Evolutionary conservation across 1,139 yeast species (phyloP), one percentile per base, ranked within the genome.

Genomic region (Hansenula lynferdii): DNA sequence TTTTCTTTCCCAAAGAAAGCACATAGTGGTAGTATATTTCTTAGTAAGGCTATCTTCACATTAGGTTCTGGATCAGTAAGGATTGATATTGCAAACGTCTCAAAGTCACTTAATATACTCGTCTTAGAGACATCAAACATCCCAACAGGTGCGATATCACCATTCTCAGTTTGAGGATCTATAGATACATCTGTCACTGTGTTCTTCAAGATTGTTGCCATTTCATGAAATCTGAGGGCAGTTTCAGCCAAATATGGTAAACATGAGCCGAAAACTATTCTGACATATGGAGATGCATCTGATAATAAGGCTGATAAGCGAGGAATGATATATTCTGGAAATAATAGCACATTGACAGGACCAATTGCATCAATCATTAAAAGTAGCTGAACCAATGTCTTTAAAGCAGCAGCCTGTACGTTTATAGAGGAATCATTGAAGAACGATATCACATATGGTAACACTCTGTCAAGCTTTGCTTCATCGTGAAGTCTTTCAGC

Each of bases 301-400:
- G 64, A 62, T 27, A 75, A 54, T 17, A 84, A 60, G 9, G 61
- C 58, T 21, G 73, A 64, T 5, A 92, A 56, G 42, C 84, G 74
- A 0, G 97, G 97, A 12, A 87, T 57, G 18, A 92, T 66, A 55
- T 87, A 92, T 51, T 90, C 96, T 0, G 89, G 77, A 53, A 87
- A 86, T 8, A 89, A 64, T 33, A 78, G 72, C 18, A 77, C 82
- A 55, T 92, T 90, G 26, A 87, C 72, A 0, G 94, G 86, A 0
- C 85, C 80, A 15, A 89, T 70, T 3, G 72, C 70, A n/a, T 77
- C 75, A 36, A 90, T 83, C 40, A 84, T 69, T 20, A 69, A 61
- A 15, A 89, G 58, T 8, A 92, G 61, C 26, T 85, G 86, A 0
- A 85, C 72, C 22, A 80, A 56, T 2, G 77, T 61, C 38, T 70